Percentiles rank a stretch among this genome's conserved stretches.
Conservation (phyloP, 169 alveolate genomes). For the Plasmodium yoelii region DNA sequence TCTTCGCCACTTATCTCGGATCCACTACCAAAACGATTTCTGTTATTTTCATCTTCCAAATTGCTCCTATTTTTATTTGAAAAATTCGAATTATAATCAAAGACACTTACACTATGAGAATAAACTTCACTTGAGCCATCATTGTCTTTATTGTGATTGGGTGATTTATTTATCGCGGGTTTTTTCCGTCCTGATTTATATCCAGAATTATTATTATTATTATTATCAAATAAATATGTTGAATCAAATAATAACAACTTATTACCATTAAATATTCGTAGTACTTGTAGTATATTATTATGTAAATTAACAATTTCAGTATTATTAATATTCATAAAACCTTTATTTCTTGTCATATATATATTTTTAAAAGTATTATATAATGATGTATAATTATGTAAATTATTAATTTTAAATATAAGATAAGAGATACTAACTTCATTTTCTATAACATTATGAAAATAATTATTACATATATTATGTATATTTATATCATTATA, state of each 20-base stretch:
- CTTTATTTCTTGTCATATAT: constrained; percentile 68
- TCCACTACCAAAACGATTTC: not conserved
- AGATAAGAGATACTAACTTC: constrained; percentile 67
- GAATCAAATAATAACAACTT: constrained; percentile 60
- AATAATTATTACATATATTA: constrained; percentile 47
- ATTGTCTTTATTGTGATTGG: too few relatives aligned
- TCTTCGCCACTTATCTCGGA: not conserved
- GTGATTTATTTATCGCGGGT: too few relatives aligned
- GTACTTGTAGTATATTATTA: constrained; percentile 23
- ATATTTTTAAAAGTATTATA: constrained; percentile 63
- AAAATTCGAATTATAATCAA: constrained; percentile 25
- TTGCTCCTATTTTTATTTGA: constrained; percentile 37
- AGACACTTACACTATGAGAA: not conserved
- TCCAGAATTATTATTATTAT: not conserved
- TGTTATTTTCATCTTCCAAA: constrained; percentile 19
- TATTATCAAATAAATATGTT: constrained; percentile 24
- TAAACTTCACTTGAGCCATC: too few relatives aligned
- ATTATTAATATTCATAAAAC: constrained; percentile 55
- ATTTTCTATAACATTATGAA: constrained; percentile 38
- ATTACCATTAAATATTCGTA: constrained; percentile 48
- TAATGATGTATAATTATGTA: constrained; percentile 29
- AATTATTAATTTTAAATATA: constrained; percentile 44
- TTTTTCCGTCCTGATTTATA: not conserved
- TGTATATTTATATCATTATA: constrained; percentile 61
- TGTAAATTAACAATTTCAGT: constrained; percentile 42